Conservation (phyloP, 768 basidiomycete genomes). For the Amanita rubescens region DNA sequence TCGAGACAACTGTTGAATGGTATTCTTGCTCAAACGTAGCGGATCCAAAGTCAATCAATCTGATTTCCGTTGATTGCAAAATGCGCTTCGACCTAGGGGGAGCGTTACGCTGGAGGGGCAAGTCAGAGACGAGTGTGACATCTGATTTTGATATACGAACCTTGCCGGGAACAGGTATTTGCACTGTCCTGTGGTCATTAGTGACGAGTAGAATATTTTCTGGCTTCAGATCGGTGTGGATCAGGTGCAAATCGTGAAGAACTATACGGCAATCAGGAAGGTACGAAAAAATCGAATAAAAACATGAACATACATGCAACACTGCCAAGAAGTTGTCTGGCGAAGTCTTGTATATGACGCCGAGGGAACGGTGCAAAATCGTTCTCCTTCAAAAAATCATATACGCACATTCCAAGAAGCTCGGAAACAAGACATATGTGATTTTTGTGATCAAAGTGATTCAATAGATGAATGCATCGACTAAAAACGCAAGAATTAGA, state of each 20-base stretch:
- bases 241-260: constrained; percentile 81
- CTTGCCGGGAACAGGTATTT: constrained; percentile 60
- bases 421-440: constrained; percentile 98
- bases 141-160: constrained; percentile 26
- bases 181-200: constrained; percentile 62
- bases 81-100: constrained; percentile 68
- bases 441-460: constrained; percentile 95
- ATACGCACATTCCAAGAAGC: constrained; percentile 93
- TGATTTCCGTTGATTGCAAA: constrained; percentile 83
- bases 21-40: constrained; percentile 98
- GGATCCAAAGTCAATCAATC: constrained; percentile 96
- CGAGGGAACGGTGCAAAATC: constrained; percentile 95
- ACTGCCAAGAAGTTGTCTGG: constrained; percentile 82
- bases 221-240: constrained; percentile 98
- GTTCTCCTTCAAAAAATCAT: constrained; percentile 98
- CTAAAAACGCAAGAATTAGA: constrained; percentile 32
- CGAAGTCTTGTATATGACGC: constrained; percentile 94
- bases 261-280: constrained; percentile 40
- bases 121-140: constrained; percentile 4
- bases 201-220: constrained; percentile 95
- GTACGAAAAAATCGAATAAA: background rate
- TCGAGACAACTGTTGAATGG: constrained; percentile 96
- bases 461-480: constrained; percentile 94
- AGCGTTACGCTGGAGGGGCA: constrained; percentile 45
- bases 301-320: constrained; percentile 66